Percentiles rank a stretch among this genome's conserved stretches.
phyloP scores from a whole-genome alignment of 1,284 basidiomycete genomes.

The Inonotus hispidus region DNA sequence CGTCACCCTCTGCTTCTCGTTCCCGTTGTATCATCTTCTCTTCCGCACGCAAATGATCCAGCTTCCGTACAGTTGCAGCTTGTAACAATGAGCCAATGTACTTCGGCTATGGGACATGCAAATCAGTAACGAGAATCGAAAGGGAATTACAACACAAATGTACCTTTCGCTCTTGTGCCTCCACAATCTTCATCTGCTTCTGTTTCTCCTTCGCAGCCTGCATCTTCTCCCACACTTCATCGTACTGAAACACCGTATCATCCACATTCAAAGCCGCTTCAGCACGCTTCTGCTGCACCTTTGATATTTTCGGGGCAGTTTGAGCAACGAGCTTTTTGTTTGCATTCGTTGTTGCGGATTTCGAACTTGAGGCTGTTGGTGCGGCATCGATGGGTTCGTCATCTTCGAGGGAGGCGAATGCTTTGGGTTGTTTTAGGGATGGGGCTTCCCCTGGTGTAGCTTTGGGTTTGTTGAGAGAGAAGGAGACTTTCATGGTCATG shows the following conservation, averaged over 20 bases:
- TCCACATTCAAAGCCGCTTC: constrained; percentile 80
- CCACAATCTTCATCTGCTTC: constrained; percentile 70
- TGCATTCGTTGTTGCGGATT: constrained; percentile 32
- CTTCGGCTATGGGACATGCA: constrained; percentile 64
- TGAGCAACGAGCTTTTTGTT: constrained; percentile 15
- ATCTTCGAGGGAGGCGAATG: constrained; percentile 57
- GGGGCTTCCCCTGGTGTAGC: constrained; percentile 41
- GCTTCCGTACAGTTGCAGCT: constrained; percentile 81
- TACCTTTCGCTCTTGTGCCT: constrained; percentile 72
- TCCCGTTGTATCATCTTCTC: constrained; percentile 97
- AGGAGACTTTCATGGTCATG: constrained; percentile 68
- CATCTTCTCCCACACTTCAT: constrained; percentile 95
- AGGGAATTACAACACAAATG: constrained; percentile 22
- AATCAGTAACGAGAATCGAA: constrained; percentile 17
- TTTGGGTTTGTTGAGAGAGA: constrained; percentile 61
- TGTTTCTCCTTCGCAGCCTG: constrained; percentile 77
- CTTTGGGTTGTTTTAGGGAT: constrained; percentile 54
- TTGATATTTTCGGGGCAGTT: constrained; percentile 45
- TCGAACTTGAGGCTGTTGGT: constrained; percentile 35
- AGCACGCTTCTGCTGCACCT: constrained; percentile 56
- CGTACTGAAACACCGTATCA: constrained; percentile 88
- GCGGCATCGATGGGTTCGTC: constrained; percentile 52
- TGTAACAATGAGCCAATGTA: constrained; percentile 82
- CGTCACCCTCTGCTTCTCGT: constrained; percentile 88
- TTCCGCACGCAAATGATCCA: constrained; percentile 93